Conservation (phyloP, 305 asterid genomes). For the Ajuga reptans region DNA sequence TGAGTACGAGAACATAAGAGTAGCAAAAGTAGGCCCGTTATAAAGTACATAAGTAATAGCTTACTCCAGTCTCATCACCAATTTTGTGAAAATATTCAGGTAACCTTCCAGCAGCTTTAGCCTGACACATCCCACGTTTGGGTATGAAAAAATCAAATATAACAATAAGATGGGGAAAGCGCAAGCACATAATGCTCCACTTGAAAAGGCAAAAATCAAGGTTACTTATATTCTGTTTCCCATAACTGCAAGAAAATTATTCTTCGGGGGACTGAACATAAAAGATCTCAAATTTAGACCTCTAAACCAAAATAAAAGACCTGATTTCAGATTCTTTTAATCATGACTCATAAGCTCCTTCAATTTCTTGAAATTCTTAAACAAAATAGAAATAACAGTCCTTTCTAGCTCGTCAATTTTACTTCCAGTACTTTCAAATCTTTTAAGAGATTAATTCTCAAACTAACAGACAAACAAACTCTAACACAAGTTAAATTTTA, state of each 20-base stretch:
- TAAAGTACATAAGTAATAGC: conserved; percentile 27
- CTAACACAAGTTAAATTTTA: not conserved
- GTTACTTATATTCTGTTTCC: not conserved
- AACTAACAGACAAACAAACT: conserved; percentile 4
- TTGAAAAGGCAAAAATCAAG: conserved; percentile 4
- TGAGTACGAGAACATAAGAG: conserved; percentile 5
- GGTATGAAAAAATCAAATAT: conserved; percentile 7
- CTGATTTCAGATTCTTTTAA: not conserved
- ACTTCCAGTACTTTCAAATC: not conserved
- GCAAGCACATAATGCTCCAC: not conserved
- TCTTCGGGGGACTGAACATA: not conserved
- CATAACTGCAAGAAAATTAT: not conserved
- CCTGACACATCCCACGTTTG: conserved; percentile 37
- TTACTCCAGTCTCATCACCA: conserved; percentile 77
- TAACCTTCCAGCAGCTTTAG: conserved; percentile 80
- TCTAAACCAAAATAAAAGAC: not conserved
- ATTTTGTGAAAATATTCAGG: conserved; percentile 55
- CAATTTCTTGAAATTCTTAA: conserved; percentile 17
- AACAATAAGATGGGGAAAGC: conserved; percentile 13
- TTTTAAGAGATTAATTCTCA: conserved; percentile 2
- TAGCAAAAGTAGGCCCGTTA: conserved; percentile 19
- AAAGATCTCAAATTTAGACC: conserved; percentile 1
- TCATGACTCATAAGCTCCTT: conserved; percentile 12
- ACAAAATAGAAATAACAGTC: conserved; percentile 4
- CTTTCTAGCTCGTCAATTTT: conserved; percentile 3